These are phyloP conservation scores for Metschnikowia kofuensis DNA, from an alignment of 805 yeast genomes.

Conservation along the genomic window DNA sequence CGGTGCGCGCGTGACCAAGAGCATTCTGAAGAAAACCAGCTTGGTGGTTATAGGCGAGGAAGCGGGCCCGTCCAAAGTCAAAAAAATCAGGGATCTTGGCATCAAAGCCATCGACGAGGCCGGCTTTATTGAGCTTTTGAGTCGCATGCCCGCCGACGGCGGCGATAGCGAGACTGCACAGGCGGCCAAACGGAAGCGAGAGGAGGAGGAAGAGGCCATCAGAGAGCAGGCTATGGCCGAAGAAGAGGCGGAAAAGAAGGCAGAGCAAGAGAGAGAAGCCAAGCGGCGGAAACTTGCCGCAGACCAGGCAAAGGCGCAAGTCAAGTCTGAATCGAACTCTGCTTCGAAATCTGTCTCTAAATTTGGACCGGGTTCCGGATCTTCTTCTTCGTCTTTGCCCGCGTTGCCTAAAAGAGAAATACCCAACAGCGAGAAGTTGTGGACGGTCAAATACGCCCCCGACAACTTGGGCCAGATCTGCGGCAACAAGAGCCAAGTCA, in stretches of 20 bases:
- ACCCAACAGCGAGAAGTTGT: constrained; percentile 61
- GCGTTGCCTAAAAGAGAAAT: constrained; percentile 28
- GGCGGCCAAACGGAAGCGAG: constrained; percentile 65
- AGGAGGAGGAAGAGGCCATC: constrained; percentile 61
- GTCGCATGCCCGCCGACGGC: constrained; percentile 86
- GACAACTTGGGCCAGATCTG: constrained; percentile 70
- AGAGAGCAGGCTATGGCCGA: constrained; percentile 37
- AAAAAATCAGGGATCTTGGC: constrained; percentile 66
- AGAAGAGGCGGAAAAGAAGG: no score
- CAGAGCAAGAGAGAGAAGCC: constrained; percentile 35
- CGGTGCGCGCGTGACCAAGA: constrained; percentile 87
- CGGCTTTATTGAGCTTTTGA: constrained; percentile 73
- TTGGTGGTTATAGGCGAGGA: constrained; percentile 90
- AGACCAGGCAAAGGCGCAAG: background rate
- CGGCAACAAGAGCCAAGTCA: constrained; percentile 72
- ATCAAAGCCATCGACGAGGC: constrained; percentile 84
- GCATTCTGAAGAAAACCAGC: constrained; percentile 81
- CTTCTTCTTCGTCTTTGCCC: constrained; percentile 5
- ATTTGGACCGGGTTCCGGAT: no score
- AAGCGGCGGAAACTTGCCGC: constrained; percentile 36
- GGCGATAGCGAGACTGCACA: constrained; percentile 81
- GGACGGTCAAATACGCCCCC: constrained; percentile 97
- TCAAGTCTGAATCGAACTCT: no score
- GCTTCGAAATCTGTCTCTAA: no score
- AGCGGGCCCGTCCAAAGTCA: constrained; percentile 94